These are phyloP conservation scores for Russula abietina DNA, from an alignment of 768 basidiomycete species.

Conservation along the genomic window DNA sequence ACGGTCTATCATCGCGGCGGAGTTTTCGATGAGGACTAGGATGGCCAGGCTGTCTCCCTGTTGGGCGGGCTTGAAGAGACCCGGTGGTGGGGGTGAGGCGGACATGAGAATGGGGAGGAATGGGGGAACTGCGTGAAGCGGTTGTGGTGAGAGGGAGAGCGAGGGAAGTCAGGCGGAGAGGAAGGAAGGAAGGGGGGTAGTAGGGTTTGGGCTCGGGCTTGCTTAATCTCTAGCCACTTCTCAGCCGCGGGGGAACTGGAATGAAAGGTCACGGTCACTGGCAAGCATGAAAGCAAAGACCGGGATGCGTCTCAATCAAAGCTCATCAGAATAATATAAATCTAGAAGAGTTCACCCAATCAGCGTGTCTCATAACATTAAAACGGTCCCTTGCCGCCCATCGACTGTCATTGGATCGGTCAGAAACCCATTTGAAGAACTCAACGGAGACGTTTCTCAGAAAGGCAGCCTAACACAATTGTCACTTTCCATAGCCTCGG, in stretches of 20 bases:
- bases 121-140: constrained; percentile 2
- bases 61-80: constrained; percentile 22
- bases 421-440: constrained; percentile 19
- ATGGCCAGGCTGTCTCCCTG: constrained; percentile 22
- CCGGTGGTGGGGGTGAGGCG: constrained; percentile 18
- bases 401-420: constrained; percentile 21
- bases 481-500: constrained; percentile 8
- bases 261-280: constrained; percentile 5
- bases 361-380: constrained; percentile 14
- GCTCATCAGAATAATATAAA: constrained; percentile 23
- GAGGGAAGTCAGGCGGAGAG: constrained; percentile 2
- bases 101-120: constrained; percentile 12
- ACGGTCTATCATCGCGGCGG: constrained; percentile 22
- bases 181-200: constrained; percentile 1
- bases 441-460: constrained; percentile 18
- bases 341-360: constrained; percentile 16
- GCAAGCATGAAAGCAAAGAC: constrained; percentile 16
- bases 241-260: constrained; percentile 18
- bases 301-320: constrained; percentile 17
- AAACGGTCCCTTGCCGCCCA: constrained; percentile 23
- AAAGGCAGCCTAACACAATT: constrained; percentile 18
- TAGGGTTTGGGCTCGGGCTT: constrained; percentile 19
- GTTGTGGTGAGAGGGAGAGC: background rate
- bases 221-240: constrained; percentile 7
- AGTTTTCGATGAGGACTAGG: constrained; percentile 26